These are phyloP conservation scores for Euphorbia celastroides DNA, from an alignment of 441 rosid species.

Conservation along the genomic window DNA sequence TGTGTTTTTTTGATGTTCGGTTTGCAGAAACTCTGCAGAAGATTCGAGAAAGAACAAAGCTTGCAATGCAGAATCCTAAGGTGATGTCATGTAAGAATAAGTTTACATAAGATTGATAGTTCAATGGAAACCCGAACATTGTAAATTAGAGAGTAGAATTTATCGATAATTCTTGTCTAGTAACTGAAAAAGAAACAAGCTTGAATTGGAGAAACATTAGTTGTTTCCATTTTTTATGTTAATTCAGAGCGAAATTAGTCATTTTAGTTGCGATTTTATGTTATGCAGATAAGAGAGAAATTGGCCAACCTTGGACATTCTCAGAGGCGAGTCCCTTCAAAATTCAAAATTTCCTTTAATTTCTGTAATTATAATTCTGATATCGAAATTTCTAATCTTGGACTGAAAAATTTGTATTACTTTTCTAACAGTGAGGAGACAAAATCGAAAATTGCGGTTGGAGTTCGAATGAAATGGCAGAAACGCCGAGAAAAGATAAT, in stretches of 20 bases:
- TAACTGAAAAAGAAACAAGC: background rate
- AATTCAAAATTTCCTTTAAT: background rate
- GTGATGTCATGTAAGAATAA: conserved; percentile 97
- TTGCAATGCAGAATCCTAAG: conserved; percentile 99
- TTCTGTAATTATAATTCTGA: background rate
- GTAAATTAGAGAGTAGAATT: background rate
- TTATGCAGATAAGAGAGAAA: conserved; percentile 80
- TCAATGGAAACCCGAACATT: background rate
- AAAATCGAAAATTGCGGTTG: conserved; percentile 58
- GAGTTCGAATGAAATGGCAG: conserved; percentile 71
- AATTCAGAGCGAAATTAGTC: conserved; percentile 3
- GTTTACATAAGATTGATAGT: conserved; percentile 5
- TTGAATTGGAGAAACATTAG: too few species aligned
- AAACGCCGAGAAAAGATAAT: conserved; percentile 47
- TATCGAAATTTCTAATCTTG: too few species aligned
- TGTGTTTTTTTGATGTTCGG: background rate
- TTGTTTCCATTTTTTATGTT: background rate
- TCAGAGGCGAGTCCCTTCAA: conserved; percentile 51
- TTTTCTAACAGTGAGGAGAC: conserved; percentile 61
- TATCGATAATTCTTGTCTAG: background rate
- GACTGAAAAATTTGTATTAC: conserved; percentile 1
- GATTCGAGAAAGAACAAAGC: conserved; percentile 81
- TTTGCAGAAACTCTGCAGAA: conserved; percentile 69
- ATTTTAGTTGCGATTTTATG: conserved; percentile 22
- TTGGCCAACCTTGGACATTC: conserved; percentile 64